phyloP scores from a whole-genome alignment of 1,284 basidiomycete species.

The Phenoliferia sp. region DNA sequence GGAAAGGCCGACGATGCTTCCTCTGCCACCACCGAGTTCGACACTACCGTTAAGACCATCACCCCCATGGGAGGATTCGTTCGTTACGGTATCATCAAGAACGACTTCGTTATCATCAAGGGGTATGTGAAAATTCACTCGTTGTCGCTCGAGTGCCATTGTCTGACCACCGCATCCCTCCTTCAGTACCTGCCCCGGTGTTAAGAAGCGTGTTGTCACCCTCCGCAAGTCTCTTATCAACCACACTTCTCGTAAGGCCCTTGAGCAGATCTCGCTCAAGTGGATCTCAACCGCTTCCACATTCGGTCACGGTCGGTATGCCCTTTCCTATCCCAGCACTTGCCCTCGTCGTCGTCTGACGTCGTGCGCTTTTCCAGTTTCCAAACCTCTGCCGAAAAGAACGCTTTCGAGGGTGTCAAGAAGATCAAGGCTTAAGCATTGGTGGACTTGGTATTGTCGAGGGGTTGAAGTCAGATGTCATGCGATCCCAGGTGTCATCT shows the following conservation, averaged over 20 bases:
- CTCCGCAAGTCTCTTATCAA: constrained; percentile 53
- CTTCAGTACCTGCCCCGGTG: constrained; percentile 78
- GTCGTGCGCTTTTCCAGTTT: constrained; percentile 46
- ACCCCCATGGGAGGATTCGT: constrained; percentile 99
- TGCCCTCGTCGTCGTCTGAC: constrained; percentile 38
- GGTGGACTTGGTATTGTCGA: neutral
- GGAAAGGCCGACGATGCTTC: constrained; percentile 71
- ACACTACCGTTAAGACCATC: constrained; percentile 88
- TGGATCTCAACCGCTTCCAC: constrained; percentile 98
- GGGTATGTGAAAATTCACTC: constrained; percentile 22
- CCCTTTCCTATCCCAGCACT: constrained; percentile 3
- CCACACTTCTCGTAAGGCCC: constrained; percentile 62
- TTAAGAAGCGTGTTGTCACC: constrained; percentile 96
- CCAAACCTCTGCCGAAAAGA: constrained; percentile 95
- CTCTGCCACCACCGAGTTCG: constrained; percentile 89
- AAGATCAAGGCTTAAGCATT: constrained; percentile 21
- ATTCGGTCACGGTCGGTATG: constrained; percentile 59
- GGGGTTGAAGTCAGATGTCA: neutral
- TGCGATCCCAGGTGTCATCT: neutral
- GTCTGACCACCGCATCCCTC: neutral
- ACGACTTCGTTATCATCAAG: constrained; percentile 88
- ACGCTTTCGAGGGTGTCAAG: constrained; percentile 57
- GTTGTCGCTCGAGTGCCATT: neutral
- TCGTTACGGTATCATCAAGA: constrained; percentile 96
- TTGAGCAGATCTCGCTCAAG: constrained; percentile 97